A percentile compares a stretch with the other conserved stretches of the same genome.
phyloP scores from a whole-genome alignment of 768 basidiomycete species.

The Phanerodontia chrysosporium region DNA sequence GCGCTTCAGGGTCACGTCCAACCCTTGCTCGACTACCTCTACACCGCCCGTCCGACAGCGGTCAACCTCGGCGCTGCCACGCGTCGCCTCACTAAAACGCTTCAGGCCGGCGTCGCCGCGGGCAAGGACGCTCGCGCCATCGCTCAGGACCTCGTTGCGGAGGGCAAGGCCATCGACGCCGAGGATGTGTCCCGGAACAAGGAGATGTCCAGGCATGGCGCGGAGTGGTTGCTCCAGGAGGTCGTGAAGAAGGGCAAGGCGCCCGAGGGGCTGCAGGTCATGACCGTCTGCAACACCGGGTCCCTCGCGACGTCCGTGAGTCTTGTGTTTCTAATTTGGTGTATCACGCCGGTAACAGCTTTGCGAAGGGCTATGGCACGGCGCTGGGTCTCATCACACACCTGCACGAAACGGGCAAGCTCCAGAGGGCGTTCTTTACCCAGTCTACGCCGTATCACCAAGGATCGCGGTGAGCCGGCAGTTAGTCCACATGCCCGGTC shows the following conservation, averaged over 20 bases:
- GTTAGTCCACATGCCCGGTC: neutral
- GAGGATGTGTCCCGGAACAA: constrained; percentile 89
- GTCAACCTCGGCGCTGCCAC: constrained; percentile 92
- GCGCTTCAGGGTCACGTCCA: constrained; percentile 52
- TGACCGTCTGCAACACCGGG: constrained; percentile 98
- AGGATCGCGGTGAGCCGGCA: constrained; percentile 59
- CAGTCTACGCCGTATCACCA: constrained; percentile 95
- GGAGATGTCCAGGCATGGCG: constrained; percentile 80
- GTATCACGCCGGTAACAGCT: neutral
- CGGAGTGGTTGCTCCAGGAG: constrained; percentile 72
- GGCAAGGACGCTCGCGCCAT: constrained; percentile 41
- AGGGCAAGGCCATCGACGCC: constrained; percentile 69
- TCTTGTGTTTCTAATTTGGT: neutral
- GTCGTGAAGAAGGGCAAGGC: constrained; percentile 38
- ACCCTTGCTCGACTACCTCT: constrained; percentile 65
- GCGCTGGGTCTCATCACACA: constrained; percentile 92
- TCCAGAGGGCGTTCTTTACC: constrained; percentile 85
- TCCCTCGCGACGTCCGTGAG: constrained; percentile 89
- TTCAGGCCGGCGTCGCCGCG: constrained; percentile 36
- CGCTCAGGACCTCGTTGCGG: constrained; percentile 55
- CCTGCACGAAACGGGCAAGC: constrained; percentile 71
- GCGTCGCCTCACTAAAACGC: constrained; percentile 54
- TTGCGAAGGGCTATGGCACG: constrained; percentile 83
- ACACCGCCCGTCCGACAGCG: constrained; percentile 90
- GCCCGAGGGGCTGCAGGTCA: constrained; percentile 60